Percentiles rank a stretch among this genome's conserved stretches.
Conservation (phyloP, 2,329 filamentous ascomycete genomes). For the Botrytis elliptica region DNA sequence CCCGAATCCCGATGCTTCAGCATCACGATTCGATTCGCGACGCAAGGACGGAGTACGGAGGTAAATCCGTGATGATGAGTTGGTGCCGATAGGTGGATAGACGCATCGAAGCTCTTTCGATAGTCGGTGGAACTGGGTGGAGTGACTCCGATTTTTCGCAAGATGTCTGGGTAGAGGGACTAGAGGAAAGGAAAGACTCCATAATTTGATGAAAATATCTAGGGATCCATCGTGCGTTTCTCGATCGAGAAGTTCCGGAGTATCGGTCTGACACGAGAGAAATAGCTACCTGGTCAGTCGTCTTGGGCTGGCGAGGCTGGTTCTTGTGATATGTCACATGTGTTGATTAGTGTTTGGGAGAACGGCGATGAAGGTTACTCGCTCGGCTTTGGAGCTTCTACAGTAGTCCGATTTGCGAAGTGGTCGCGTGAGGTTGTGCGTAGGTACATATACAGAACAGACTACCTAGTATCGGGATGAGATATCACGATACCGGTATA, state of each 20-base stretch:
- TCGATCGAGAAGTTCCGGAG: neutral
- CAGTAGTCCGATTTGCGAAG: neutral
- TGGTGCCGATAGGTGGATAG: neutral
- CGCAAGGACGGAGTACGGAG: neutral
- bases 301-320: neutral
- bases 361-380: neutral
- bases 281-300: neutral
- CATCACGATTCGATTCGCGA: neutral
- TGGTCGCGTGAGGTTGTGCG: neutral
- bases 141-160: neutral
- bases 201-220: neutral
- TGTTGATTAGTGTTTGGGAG: neutral
- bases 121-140: slow-evolving; percentile 1
- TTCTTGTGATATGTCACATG: neutral
- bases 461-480: neutral
- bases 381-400: too few relatives aligned
- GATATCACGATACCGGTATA: neutral
- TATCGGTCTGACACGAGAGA: neutral
- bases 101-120: neutral
- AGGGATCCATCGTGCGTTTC: neutral
- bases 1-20: too few relatives aligned
- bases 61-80: neutral
- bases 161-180: neutral
- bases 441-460: neutral
- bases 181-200: neutral